These are phyloP conservation scores for Ustilago crameri DNA, from an alignment of 1,284 basidiomycete genomes.

Conservation along the genomic window DNA sequence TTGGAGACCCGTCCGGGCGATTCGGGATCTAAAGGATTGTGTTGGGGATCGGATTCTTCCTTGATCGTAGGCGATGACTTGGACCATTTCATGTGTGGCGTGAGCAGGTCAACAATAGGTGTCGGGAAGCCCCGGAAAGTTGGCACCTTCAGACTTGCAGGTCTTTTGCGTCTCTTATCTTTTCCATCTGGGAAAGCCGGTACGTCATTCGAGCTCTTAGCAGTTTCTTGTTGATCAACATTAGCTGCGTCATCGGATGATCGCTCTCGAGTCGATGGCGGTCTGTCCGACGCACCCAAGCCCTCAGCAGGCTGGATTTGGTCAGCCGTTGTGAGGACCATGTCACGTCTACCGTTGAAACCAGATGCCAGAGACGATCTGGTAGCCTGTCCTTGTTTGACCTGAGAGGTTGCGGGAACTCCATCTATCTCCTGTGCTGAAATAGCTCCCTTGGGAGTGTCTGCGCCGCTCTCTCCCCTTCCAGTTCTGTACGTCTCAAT, in stretches of 20 bases:
- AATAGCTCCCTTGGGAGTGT: too few species aligned
- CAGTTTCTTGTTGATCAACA: not conserved
- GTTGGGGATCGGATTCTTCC: not conserved
- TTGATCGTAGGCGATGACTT: conserved; percentile 2
- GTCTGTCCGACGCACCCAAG: not conserved
- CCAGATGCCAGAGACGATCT: not conserved
- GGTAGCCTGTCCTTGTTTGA: not conserved
- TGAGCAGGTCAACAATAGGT: not conserved
- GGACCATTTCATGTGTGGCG: conserved; percentile 15
- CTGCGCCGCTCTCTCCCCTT: too few species aligned
- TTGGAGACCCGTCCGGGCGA: conserved; percentile 2
- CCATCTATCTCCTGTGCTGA: not conserved
- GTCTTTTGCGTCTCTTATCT: conserved; percentile 16
- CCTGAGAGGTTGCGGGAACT: not conserved
- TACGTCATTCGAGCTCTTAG: not conserved
- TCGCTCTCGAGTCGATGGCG: not conserved
- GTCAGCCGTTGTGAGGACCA: not conserved
- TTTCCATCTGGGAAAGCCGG: too few species aligned
- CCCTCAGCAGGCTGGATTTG: not conserved
- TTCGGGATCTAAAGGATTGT: not conserved
- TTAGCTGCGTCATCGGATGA: not conserved
- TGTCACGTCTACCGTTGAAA: not conserved
- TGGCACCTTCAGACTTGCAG: not conserved
- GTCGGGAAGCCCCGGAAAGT: conserved; percentile 12
- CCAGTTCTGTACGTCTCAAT: too few species aligned